A percentile compares a stretch with the other conserved stretches of the same genome.
Evolutionary conservation across 2,329 filamentous ascomycete species (phyloP).

Genomic region (Penicillium sp.): DNA sequence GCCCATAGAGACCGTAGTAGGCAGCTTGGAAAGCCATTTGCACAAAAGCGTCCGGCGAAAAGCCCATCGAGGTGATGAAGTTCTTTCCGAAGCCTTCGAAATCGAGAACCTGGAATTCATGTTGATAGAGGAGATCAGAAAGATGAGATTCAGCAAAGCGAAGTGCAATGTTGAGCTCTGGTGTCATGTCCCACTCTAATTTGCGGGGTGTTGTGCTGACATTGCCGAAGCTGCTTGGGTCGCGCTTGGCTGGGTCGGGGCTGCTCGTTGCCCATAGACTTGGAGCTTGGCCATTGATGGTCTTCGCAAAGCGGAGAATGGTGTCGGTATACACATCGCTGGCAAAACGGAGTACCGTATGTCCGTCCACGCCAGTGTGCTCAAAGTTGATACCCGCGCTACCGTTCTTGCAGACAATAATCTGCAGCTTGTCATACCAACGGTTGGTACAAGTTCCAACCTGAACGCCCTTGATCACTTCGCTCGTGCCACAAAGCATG

Average conservation of each 20-base stretch:
- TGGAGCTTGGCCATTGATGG: constrained; percentile 91
- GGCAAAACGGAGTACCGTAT: constrained; percentile 93
- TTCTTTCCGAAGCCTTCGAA: constrained; percentile 91
- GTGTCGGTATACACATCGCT: constrained; percentile 98
- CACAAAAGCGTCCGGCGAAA: constrained; percentile 95
- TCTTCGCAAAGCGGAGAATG: constrained; percentile 89
- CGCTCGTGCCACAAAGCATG: constrained; percentile 94
- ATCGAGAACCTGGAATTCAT: constrained; percentile 91
- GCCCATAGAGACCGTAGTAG: constrained; percentile 94
- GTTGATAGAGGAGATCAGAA: constrained; percentile 92
- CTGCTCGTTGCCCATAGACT: constrained; percentile 88
- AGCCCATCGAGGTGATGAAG: constrained; percentile 95
- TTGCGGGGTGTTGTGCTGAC: constrained; percentile 94
- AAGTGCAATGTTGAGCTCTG: constrained; percentile 85
- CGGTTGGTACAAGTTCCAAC: constrained; percentile 97
- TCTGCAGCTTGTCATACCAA: constrained; percentile 99
- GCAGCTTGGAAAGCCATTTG: constrained; percentile 99
- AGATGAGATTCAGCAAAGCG: constrained; percentile 94
- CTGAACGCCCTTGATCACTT: constrained; percentile 89
- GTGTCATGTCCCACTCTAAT: constrained; percentile 95
- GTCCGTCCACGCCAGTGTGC: constrained; percentile 95
- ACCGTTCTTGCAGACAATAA: constrained; percentile 98
- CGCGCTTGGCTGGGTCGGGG: constrained; percentile 88
- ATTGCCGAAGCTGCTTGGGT: constrained; percentile 87
- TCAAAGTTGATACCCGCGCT: constrained; percentile 99